Base-by-base conservation (phyloP, 208 protist genomes). In the Porcisia hertigi region DNA sequence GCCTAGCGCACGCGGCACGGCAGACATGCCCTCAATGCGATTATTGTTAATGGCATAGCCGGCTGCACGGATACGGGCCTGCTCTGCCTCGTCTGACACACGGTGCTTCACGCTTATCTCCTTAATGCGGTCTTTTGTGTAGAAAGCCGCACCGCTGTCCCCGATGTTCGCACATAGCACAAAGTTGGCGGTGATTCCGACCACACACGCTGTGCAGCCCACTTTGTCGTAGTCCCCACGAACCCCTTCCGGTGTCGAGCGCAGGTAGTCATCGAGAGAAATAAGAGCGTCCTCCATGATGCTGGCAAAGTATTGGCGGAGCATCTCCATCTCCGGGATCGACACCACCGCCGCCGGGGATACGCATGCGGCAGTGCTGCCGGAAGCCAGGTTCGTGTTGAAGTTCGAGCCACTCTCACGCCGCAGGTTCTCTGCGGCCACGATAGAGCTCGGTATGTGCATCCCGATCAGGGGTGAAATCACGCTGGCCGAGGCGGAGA, bases 121-220 rank as follows among this genome's bases (percentile, higher is more conserved):
- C 9, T 72, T 53, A n/a, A 91, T 93, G 36, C 43, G 34, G 45
- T 82, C 73, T 49, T 77, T 82, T 0, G 76, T 89, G 84, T 91
- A 92, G 53, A 94, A 82, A 43, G 86, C 87, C 20, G 92, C 89
- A 8, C 92, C 88, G 77, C 89, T 92, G 75, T 96, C 92, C 25
- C 92, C 92, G 20, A 94, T 66, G 71, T 94, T 94, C 34, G 89
- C 88, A 77, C 92, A 96, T 3, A 96, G 75, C 58, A 96, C 92
- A 59, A 91, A 91, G 73, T 89, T 88, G 14, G 76, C 71, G 4
- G 89, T 94, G 76, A 96, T 90, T 66, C 87, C 85, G 11, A 94
- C 90, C 5, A 96, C 76, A 53, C 88, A 94, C n/a, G 89, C 89
- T 20, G 92, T 96, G 76, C 85, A 92, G 72, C 92, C 92, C n/a